Conservation (phyloP, 2,329 filamentous ascomycete species). For the Lachnellula arida region DNA sequence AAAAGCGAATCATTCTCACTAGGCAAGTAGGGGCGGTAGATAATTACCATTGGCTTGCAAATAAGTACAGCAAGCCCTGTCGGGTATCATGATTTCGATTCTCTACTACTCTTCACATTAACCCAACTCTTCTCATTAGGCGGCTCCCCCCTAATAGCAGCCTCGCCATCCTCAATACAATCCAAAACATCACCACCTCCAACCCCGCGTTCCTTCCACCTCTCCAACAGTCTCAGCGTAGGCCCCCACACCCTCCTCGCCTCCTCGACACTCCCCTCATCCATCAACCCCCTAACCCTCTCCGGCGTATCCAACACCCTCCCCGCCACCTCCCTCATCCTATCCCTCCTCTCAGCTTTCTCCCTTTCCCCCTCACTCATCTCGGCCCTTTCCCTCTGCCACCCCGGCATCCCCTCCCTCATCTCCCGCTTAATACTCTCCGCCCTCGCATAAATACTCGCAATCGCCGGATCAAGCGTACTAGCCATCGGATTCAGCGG, state of each 20-base stretch:
- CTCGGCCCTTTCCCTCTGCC: slow-evolving; percentile 37
- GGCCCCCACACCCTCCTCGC: slow-evolving; percentile 45
- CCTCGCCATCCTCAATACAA: slow-evolving; percentile 33
- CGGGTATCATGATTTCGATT: slow-evolving; percentile 13
- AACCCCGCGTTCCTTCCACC: slow-evolving; percentile 31
- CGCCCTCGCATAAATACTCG: slow-evolving; percentile 58
- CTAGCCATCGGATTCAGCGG: slow-evolving; percentile 67
- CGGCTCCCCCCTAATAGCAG: slow-evolving; percentile 28
- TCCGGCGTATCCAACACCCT: slow-evolving; percentile 26
- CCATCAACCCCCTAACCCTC: slow-evolving; percentile 52
- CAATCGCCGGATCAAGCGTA: slow-evolving; percentile 68
- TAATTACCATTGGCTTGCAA: too few relatives aligned
- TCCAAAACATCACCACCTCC: slow-evolving; percentile 29
- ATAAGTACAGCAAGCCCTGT: neutral
- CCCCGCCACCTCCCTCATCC: slow-evolving; percentile 36
- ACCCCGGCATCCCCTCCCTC: slow-evolving; percentile 23
- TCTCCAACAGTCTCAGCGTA: slow-evolving; percentile 22
- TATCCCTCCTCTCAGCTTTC: slow-evolving; percentile 54
- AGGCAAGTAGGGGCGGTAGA: neutral
- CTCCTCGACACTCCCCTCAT: slow-evolving; percentile 56
- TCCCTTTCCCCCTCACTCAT: slow-evolving; percentile 55
- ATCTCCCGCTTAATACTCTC: slow-evolving; percentile 26
- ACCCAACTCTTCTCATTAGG: slow-evolving; percentile 23
- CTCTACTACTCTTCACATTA: slow-evolving; percentile 11
- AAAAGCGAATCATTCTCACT: too few relatives aligned